Evolutionary conservation across 768 basidiomycete genomes (phyloP), one percentile per base, ranked within the genome.

Genomic region (Boletus rufocinnamomeus): DNA sequence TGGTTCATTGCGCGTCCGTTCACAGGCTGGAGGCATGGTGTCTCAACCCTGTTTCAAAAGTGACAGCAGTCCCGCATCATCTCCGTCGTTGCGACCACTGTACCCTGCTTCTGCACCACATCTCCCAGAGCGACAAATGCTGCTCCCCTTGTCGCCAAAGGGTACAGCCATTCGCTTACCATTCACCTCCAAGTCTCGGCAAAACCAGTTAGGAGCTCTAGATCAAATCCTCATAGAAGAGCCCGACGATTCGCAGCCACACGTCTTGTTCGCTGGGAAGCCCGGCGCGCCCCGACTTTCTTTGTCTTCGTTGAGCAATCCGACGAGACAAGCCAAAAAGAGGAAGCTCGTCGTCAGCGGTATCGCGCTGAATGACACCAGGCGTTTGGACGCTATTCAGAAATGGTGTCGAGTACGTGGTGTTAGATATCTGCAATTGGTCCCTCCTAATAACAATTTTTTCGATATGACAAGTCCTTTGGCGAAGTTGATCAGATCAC

Each of bases 401-500:
- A 78, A 76, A 58, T 92, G 90, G 90, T 92, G 90, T 64, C 87
- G 89, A 78, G 88, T 89, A 68, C 52, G 80, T 70, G 50, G 38
- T 25, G 1, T 35, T 28, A 16, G 19, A 17, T 21, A 3, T 28
- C 27, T 41, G 16, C 16, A n/a, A 30, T 32, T 7, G 13, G 21
- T 34, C 41, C 50, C 30, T 45, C 48, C 57, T 57, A 47, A 63
- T 52, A n/a, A n/a, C n/a, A n/a, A n/a, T 59, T 57, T 57, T 50
- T 30, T 50, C n/a, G 66, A 32, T 51, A 28, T 41, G 19, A 0
- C 41, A 58, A 89, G 88, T 83, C 78, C 62, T 92, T 92, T 72
- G 90, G 90, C 43, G 88, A 89, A 73, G 72, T 92, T 13, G 84
- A 82, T 63, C 84, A 85, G 61, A 89, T 92, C 67, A 81, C 78